Evolutionary conservation across 768 basidiomycete genomes (phyloP).

Genomic region (Kondoa subrosea): DNA sequence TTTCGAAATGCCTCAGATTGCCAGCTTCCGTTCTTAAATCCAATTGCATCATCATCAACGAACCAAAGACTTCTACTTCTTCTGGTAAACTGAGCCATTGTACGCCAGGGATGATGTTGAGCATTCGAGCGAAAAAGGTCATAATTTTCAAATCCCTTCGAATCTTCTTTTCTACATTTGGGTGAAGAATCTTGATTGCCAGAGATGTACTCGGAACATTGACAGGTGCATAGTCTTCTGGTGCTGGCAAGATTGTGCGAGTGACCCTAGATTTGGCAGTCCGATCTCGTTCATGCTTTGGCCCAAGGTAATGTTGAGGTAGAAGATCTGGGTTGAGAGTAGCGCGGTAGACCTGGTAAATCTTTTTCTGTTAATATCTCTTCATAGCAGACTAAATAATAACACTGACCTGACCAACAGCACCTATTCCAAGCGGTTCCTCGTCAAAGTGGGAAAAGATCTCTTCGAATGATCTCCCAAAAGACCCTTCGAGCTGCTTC

Average conservation of each 20-base stretch:
- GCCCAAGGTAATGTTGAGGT: conserved; percentile 64
- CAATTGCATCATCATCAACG: conserved; percentile 90
- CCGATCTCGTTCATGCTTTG: conserved; percentile 39
- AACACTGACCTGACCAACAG: conserved; percentile 66
- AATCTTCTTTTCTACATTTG: conserved; percentile 63
- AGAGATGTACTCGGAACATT: conserved; percentile 69
- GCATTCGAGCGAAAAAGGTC: conserved; percentile 65
- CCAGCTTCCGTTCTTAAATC: conserved; percentile 79
- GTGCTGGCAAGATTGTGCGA: conserved; percentile 18
- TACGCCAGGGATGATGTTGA: conserved; percentile 76
- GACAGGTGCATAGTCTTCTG: conserved; percentile 38
- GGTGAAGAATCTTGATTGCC: conserved; percentile 91
- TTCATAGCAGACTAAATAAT: not conserved
- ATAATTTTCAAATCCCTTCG: conserved; percentile 83
- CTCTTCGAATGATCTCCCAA: conserved; percentile 62
- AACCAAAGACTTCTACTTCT: conserved; percentile 83
- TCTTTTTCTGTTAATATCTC: conserved; percentile 3
- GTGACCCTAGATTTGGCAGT: conserved; percentile 10
- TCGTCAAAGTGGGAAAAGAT: conserved; percentile 82
- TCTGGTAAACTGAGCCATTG: conserved; percentile 90
- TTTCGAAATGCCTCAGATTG: conserved; percentile 68
- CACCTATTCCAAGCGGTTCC: conserved; percentile 83
- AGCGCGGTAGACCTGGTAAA: conserved; percentile 63
- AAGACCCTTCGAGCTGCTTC: conserved; percentile 61
- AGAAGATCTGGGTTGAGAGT: conserved; percentile 67